Conservation (phyloP, 2,329 filamentous ascomycete genomes). For the Aspergillus luchuensis region DNA sequence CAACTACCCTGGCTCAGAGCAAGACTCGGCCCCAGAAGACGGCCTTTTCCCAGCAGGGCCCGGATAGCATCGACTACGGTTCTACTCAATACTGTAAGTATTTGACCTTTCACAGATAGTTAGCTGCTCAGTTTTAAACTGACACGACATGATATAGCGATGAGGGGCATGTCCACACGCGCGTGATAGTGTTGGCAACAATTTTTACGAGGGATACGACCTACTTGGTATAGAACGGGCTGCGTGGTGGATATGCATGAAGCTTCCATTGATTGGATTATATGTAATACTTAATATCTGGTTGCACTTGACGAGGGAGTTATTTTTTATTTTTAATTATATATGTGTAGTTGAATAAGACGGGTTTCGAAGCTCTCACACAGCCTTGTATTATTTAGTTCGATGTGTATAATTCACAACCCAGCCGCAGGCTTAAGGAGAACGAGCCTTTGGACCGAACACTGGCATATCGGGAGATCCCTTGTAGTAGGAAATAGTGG, state of each 20-base stretch:
- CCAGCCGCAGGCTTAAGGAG: too few species aligned
- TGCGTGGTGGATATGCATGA: background rate
- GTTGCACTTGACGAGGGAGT: too few species aligned
- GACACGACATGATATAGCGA: background rate
- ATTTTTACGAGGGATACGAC: background rate
- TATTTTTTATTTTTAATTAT: too few species aligned
- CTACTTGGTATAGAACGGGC: background rate
- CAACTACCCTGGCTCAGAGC: background rate
- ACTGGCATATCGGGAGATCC: too few species aligned
- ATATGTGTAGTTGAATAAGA: too few species aligned
- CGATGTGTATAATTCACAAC: too few species aligned
- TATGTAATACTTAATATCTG: background rate
- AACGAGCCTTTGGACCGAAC: too few species aligned
- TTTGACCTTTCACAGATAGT: background rate
- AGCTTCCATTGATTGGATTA: background rate
- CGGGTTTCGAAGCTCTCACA: too few species aligned
- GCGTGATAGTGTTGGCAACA: background rate
- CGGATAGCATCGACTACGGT: background rate
- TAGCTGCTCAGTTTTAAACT: background rate
- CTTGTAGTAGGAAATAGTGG: too few species aligned
- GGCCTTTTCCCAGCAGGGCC: background rate
- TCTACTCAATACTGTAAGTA: background rate
- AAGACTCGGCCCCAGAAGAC: background rate
- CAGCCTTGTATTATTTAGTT: too few species aligned
- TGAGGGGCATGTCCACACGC: slow-evolving; percentile 1